phyloP scores from a whole-genome alignment of 2,329 filamentous ascomycete genomes.

The Ceratocystis colombiana region DNA sequence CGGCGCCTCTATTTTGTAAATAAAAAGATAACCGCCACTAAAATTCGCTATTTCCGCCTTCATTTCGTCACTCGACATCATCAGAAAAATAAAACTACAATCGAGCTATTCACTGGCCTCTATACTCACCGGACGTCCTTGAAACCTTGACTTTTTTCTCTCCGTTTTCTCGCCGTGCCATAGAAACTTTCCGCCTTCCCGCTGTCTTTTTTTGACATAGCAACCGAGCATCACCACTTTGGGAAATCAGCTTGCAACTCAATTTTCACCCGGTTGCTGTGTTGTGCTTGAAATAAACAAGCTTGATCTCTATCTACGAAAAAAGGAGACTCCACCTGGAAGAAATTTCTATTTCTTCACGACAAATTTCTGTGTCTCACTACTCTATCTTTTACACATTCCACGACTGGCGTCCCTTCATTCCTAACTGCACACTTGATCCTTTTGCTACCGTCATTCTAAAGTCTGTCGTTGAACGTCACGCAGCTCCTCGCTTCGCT shows the following conservation, averaged over 20 bases:
- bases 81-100: neutral
- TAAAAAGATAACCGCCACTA: neutral
- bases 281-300: constrained; percentile 3
- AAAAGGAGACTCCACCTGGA: neutral
- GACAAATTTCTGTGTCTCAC: constrained; percentile 1
- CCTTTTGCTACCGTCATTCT: neutral
- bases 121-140: no score
- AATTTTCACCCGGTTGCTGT: neutral
- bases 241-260: neutral
- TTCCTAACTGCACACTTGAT: neutral
- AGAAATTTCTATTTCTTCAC: neutral
- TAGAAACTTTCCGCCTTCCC: constrained; percentile 22
- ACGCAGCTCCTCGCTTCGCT: neutral
- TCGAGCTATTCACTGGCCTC: neutral
- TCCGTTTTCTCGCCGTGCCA: neutral
- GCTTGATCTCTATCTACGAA: neutral
- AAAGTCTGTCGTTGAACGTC: neutral
- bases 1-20: neutral
- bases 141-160: neutral
- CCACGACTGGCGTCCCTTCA: constrained; percentile 7
- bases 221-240: constrained; percentile 8
- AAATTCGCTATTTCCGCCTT: neutral
- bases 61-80: neutral
- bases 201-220: constrained; percentile 16
- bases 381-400: neutral